phyloP scores from a whole-genome alignment of 2,329 filamentous ascomycete genomes.

The Lachnellula willkommii region DNA sequence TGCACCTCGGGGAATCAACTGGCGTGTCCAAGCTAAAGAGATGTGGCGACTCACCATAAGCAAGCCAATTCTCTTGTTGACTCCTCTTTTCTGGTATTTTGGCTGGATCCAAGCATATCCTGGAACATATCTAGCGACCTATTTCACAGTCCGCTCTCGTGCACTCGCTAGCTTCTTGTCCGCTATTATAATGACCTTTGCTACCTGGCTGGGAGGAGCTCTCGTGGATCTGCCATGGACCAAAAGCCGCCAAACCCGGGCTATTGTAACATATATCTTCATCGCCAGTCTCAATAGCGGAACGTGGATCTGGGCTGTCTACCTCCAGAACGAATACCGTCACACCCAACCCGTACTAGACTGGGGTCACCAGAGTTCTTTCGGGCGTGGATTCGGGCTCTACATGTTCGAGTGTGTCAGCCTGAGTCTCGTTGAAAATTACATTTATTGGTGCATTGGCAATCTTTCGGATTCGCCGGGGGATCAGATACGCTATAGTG shows the following conservation, averaged over 20 bases:
- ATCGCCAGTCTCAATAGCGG: constrained; percentile 39
- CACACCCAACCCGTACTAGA: constrained; percentile 39
- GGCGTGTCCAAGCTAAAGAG: constrained; percentile 55
- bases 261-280: constrained; percentile 36
- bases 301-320: constrained; percentile 44
- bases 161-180: constrained; percentile 44
- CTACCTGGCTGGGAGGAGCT: constrained; percentile 34
- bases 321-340: constrained; percentile 43
- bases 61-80: constrained; percentile 53
- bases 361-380: constrained; percentile 37
- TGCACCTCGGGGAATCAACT: constrained; percentile 47
- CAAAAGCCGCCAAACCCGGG: constrained; percentile 36
- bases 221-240: constrained; percentile 37
- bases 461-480: constrained; percentile 41
- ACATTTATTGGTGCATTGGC: constrained; percentile 43
- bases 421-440: constrained; percentile 39
- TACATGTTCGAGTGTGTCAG: constrained; percentile 39
- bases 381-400: constrained; percentile 39
- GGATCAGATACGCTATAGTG: constrained; percentile 42
- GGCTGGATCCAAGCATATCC: constrained; percentile 57
- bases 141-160: constrained; percentile 63
- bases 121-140: constrained; percentile 49
- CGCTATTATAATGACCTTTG: constrained; percentile 22
- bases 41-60: constrained; percentile 54
- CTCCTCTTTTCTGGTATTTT: constrained; percentile 63